Evolutionary conservation across 1,139 yeast genomes (phyloP).

Genomic region (Ogataea hybrid): DNA sequence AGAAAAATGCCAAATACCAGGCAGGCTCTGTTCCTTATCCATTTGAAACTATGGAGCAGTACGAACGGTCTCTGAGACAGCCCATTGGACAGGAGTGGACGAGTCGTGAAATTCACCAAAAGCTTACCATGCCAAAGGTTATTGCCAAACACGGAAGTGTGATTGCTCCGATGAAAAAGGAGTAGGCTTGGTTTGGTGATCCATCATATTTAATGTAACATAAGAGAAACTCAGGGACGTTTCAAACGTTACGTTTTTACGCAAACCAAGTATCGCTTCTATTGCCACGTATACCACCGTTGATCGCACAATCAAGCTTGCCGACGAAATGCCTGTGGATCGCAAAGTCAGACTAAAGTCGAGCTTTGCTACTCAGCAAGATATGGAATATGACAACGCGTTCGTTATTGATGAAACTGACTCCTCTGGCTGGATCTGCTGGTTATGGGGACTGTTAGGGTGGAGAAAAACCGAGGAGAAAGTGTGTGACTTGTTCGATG

Average conservation of each 20-base stretch:
- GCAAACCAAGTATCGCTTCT: slow-evolving; percentile 11
- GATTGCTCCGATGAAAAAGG: slow-evolving; percentile 84
- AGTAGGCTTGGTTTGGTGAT: slow-evolving; percentile 26
- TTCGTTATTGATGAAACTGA: slow-evolving; percentile 2
- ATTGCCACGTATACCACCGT: slow-evolving; percentile 13
- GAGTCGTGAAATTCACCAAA: slow-evolving; percentile 81
- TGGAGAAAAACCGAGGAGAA: not conserved
- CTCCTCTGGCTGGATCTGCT: slow-evolving; percentile 5
- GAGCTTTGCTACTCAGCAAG: slow-evolving; percentile 14
- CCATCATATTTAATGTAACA: slow-evolving; percentile 5
- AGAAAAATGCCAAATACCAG: slow-evolving; percentile 80
- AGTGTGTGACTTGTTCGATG: not conserved
- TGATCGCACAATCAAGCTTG: slow-evolving; percentile 8
- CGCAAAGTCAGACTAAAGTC: slow-evolving; percentile 10
- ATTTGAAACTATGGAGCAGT: slow-evolving; percentile 88
- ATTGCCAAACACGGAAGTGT: slow-evolving; percentile 85
- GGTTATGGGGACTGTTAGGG: slow-evolving; percentile 8
- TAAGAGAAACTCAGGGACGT: not conserved
- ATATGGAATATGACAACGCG: slow-evolving; percentile 1
- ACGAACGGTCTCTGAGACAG: slow-evolving; percentile 89
- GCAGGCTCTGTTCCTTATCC: slow-evolving; percentile 92
- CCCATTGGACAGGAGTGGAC: slow-evolving; percentile 99
- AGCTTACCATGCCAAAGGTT: slow-evolving; percentile 84
- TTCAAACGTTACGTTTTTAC: slow-evolving; percentile 2
- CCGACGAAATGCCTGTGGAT: slow-evolving; percentile 7